Evolutionary conservation across 495 filamentous ascomycete species (phyloP).

Genomic region (Opeltia flavorubescens): DNA sequence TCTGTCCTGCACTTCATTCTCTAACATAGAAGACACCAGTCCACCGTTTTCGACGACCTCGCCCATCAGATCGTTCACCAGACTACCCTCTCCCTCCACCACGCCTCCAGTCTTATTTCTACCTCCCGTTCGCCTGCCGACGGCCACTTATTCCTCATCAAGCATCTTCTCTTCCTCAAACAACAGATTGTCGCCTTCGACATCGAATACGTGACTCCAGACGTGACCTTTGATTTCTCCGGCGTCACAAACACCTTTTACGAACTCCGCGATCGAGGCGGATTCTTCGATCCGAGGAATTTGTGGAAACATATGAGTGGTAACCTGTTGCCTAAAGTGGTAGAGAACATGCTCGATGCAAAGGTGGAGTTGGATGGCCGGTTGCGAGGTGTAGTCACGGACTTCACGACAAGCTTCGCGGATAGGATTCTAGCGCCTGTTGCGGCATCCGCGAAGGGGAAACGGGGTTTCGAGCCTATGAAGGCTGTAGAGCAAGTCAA

Average conservation of each 20-base stretch:
- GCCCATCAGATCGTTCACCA: slow-evolving; percentile 66
- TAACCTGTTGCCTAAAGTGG: slow-evolving; percentile 43
- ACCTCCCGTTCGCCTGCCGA: slow-evolving; percentile 43
- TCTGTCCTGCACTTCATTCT: not conserved
- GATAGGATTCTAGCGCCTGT: slow-evolving; percentile 33
- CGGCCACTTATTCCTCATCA: slow-evolving; percentile 75
- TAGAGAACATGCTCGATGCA: slow-evolving; percentile 60
- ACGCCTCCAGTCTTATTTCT: slow-evolving; percentile 33
- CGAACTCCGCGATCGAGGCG: slow-evolving; percentile 54
- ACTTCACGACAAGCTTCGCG: slow-evolving; percentile 53
- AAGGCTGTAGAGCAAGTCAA: slow-evolving; percentile 23
- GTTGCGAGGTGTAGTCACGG: slow-evolving; percentile 62
- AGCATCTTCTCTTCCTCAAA: slow-evolving; percentile 80
- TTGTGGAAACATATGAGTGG: slow-evolving; percentile 45
- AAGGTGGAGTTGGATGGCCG: slow-evolving; percentile 70
- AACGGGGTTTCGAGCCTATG: slow-evolving; percentile 17
- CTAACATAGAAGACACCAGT: slow-evolving; percentile 22
- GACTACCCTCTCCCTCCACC: slow-evolving; percentile 51
- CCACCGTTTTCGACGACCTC: slow-evolving; percentile 62
- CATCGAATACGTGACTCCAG: slow-evolving; percentile 71
- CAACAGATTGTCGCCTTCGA: slow-evolving; percentile 86
- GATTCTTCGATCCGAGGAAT: slow-evolving; percentile 52
- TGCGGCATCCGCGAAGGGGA: slow-evolving; percentile 11
- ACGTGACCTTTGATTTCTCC: slow-evolving; percentile 62
- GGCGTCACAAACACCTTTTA: slow-evolving; percentile 66